Percentiles rank a stretch among this genome's conserved stretches.
Conservation (phyloP, 1,284 basidiomycete genomes). For the Microbotryomycetes sp. region DNA sequence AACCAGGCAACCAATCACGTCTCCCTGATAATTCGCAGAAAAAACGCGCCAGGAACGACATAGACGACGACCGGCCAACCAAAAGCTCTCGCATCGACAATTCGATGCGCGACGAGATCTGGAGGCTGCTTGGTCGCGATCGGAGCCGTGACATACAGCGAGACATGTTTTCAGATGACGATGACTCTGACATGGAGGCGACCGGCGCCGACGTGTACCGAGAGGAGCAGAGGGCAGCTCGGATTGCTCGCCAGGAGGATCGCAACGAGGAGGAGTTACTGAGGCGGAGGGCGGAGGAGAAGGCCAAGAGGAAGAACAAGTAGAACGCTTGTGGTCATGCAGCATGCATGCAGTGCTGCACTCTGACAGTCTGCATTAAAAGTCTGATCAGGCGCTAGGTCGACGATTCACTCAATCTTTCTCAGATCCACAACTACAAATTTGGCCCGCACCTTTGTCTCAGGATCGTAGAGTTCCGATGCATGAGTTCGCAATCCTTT, state of each 20-base stretch:
- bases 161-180: slow-evolving; percentile 17
- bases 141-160: slow-evolving; percentile 1
- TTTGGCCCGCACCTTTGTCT: too few relatives aligned
- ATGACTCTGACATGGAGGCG: slow-evolving; percentile 23
- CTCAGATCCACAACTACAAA: too few relatives aligned
- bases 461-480: too few relatives aligned
- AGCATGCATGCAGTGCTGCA: too few relatives aligned
- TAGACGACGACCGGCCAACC: neutral
- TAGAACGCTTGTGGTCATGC: too few relatives aligned
- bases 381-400: too few relatives aligned
- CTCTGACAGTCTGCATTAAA: too few relatives aligned
- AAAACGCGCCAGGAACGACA: neutral
- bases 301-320: neutral
- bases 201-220: slow-evolving; percentile 2
- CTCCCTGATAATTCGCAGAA: neutral
- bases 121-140: slow-evolving; percentile 19
- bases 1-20: neutral
- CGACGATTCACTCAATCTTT: too few relatives aligned
- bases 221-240: slow-evolving; percentile 15
- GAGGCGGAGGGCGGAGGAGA: neutral
- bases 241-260: neutral
- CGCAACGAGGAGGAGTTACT: neutral
- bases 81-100: slow-evolving; percentile 3
- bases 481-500: too few relatives aligned
- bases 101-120: slow-evolving; percentile 15